Base-by-base conservation (phyloP, 2,329 filamentous ascomycete genomes). In the Aspergillus bombycis region DNA sequence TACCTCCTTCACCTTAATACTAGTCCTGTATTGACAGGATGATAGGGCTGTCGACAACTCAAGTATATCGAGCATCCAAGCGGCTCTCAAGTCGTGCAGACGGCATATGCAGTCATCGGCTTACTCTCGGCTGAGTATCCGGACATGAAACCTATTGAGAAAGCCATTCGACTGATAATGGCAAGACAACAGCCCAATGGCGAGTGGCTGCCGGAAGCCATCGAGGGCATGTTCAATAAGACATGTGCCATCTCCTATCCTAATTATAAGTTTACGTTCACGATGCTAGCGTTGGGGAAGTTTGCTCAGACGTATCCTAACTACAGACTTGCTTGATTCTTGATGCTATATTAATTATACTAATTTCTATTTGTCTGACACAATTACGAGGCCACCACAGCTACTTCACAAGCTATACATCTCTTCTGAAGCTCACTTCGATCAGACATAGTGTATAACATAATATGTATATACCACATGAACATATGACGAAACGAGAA, bases 201-300 rank as follows among this genome's bases (percentile, higher is more conserved):
- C 2, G 58, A 63, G 43, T 63, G 62, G 58, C 55, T 36, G 3
- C 58, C 61, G 28, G 62, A 63, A 23, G 57, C 45, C 34, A 53
- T 60, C 8, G 62, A 63, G 26, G 62, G 62, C 8, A 54, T 63
- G 12, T 63, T 58, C 21, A 63, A 61, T 34, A 63, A 63, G 26
- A 62, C 54, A 6, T 62, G 60, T 34, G 16, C 9, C 19, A 62
- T 62, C n/a, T 43, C 43, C 11, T 57, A 57, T 46, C 54, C 53
- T 11, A 57, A 58, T 14, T 58, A 62, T 16, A 53, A 58, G n/a
- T 14, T 62, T 1, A 58, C 32, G n/a, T 62, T 58, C 7, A 62
- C 54, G 4, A 50, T 28, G 16, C 56, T 54, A 32, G 60, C 60
- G 1, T n/a, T 61, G 36, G 60, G 53, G 19, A 57, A 55, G 21